Conservation (phyloP, 176 grass and related monocot species). For the Triticum aestivum region IWGSC_CS_RefSeq_v2.1 NC_057800.1:686291917-686292416, state of each 20-base stretch:
- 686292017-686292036: not conserved
- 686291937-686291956: not conserved
- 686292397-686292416: not conserved
- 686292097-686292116: not conserved
- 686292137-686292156: not conserved
- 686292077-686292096: constrained; percentile 17
- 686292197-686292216: not conserved
- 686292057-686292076: not conserved
- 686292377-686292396: not conserved
- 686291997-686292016: too few species aligned
- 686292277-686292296: not conserved
- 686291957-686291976: not conserved
- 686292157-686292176: not conserved
- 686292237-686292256: not conserved
- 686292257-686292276: not conserved
- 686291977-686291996: too few species aligned
- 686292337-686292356: not conserved
- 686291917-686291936: not conserved
- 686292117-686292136: not conserved
- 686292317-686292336: not conserved
- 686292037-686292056: not conserved
- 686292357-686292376: not conserved
- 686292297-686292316: too few species aligned
- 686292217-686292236: not conserved
- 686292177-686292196: constrained; percentile 7